phyloP scores from a whole-genome alignment of 148 eudicot species.

The Rhododendron ferrugineum region DNA sequence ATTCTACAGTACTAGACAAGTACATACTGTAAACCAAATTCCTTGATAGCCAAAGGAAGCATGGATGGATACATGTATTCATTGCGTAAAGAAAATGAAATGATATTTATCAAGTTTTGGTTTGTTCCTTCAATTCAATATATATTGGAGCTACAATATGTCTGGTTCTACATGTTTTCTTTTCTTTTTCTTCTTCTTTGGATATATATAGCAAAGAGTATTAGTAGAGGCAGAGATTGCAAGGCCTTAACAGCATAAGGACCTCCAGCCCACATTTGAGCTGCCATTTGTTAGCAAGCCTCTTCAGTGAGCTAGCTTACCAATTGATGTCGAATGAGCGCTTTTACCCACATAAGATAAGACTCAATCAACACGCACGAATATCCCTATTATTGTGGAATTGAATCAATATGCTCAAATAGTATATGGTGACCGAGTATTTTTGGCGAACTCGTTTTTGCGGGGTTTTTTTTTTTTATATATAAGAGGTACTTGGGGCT shows the following conservation, averaged over 20 bases:
- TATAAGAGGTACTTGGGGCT: no score
- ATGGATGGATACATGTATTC: no score
- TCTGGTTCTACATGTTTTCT: neutral
- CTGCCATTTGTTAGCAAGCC: slow-evolving; percentile 28
- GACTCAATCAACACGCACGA: neutral
- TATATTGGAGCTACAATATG: neutral
- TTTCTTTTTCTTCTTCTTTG: neutral
- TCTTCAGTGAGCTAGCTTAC: slow-evolving; percentile 26
- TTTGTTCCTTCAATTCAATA: neutral
- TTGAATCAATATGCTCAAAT: neutral
- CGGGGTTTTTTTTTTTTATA: neutral
- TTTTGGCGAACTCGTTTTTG: no score
- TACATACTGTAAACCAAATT: neutral
- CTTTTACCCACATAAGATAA: neutral
- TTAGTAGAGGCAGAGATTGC: slow-evolving; percentile 11
- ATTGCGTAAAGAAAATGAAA: no score
- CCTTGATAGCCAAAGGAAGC: neutral
- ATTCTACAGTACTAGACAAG: neutral
- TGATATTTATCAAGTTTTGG: no score
- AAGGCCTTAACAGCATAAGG: slow-evolving; percentile 1
- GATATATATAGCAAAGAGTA: neutral
- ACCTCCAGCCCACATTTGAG: slow-evolving; percentile 29
- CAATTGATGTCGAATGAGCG: neutral
- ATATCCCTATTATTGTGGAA: neutral
- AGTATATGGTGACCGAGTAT: neutral